phyloP scores from a whole-genome alignment of 176 grass and related monocot species.

The Hordeum vulgare region MorexV3_pseudomolecules_assembly NC_058523.1:453995211-453995710 shows the following conservation, averaged over 20 bases:
- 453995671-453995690: conserved; percentile 95
- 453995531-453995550: conserved; percentile 70
- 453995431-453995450: not conserved
- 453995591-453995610: conserved; percentile 73
- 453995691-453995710: conserved; percentile 66
- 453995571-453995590: conserved; percentile 78
- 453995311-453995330: conserved; percentile 82
- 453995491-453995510: no score
- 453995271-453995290: not conserved
- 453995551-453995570: conserved; percentile 60
- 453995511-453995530: conserved; percentile 91
- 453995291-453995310: not conserved
- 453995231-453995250: not conserved
- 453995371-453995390: conserved; percentile 88
- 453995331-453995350: conserved; percentile 84
- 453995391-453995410: conserved; percentile 88
- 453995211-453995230: conserved; percentile 1
- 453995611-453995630: conserved; percentile 67
- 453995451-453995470: no score
- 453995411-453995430: conserved; percentile 57
- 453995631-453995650: conserved; percentile 87
- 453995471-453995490: no score
- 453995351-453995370: conserved; percentile 97
- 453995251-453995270: not conserved
- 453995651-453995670: conserved; percentile 99